These are phyloP conservation scores for Aphanomyces stellatus DNA, from an alignment of 352 stramenopile species.

Conservation along the genomic window DNA sequence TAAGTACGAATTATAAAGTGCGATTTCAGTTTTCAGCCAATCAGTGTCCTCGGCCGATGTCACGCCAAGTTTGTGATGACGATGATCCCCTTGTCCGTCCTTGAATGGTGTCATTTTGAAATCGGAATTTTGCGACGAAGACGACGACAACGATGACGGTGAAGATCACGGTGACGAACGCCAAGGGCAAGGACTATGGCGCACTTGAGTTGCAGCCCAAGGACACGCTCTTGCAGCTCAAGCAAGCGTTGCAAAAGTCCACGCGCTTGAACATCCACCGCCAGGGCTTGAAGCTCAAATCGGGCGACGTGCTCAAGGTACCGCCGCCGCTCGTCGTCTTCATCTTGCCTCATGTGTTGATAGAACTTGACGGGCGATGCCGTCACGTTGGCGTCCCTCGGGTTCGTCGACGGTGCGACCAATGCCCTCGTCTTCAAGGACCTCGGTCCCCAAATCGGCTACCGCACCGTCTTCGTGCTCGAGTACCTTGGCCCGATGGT, in stretches of 20 bases:
- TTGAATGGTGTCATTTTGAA: too few relatives aligned
- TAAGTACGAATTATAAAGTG: too few relatives aligned
- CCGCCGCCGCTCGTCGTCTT: not conserved
- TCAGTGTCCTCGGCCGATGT: too few relatives aligned
- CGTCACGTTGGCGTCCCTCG: conserved; percentile 45
- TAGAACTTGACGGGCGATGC: conserved; percentile 47
- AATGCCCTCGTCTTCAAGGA: conserved; percentile 64
- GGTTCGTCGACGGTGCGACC: conserved; percentile 34
- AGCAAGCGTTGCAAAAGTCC: conserved; percentile 44
- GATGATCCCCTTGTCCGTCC: too few relatives aligned
- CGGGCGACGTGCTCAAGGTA: conserved; percentile 29
- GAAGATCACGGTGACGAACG: conserved; percentile 54
- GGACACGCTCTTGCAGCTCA: conserved; percentile 43
- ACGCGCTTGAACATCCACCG: conserved; percentile 44
- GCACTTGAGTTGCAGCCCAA: conserved; percentile 28
- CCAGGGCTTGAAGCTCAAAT: conserved; percentile 52
- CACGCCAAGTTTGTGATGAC: too few relatives aligned
- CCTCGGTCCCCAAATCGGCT: conserved; percentile 80
- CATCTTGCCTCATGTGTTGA: not conserved
- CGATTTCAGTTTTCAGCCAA: too few relatives aligned
- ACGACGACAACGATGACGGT: too few relatives aligned
- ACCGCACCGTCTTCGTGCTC: conserved; percentile 79
- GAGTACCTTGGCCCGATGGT: conserved; percentile 82
- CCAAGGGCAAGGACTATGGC: conserved; percentile 49
- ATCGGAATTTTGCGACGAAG: too few relatives aligned